Percentiles rank a stretch among this genome's conserved stretches.
Evolutionary conservation across 1,284 basidiomycete genomes (phyloP).

Genomic region (Schizophyllum commune): DNA sequence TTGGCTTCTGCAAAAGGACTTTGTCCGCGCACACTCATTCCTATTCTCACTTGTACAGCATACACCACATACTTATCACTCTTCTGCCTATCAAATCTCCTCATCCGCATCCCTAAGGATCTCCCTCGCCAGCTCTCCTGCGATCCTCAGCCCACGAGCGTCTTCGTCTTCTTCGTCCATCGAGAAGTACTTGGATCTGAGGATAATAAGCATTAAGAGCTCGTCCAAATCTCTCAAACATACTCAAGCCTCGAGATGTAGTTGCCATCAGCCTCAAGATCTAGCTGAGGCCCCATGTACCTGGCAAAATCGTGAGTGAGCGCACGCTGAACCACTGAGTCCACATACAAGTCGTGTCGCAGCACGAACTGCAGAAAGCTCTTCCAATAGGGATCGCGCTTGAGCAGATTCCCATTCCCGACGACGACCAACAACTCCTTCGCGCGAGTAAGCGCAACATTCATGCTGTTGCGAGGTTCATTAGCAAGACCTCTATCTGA

Average conservation of each 20-base stretch:
- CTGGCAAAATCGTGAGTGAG: conserved; percentile 15
- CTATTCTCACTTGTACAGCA: neutral
- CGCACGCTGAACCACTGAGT: neutral
- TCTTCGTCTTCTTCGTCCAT: conserved; percentile 19
- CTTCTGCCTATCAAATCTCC: neutral
- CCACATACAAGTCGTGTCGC: conserved; percentile 32
- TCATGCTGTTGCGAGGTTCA: conserved; percentile 27
- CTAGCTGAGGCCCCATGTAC: conserved; percentile 32
- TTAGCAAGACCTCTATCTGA: no score
- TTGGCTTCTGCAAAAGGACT: no score
- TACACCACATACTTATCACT: neutral
- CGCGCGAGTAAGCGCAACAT: conserved; percentile 40
- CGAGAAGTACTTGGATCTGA: conserved; percentile 18
- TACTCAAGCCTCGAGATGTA: conserved; percentile 39
- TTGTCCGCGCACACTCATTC: no score
- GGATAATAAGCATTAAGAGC: neutral
- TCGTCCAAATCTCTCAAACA: conserved; percentile 4
- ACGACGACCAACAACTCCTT: conserved; percentile 37
- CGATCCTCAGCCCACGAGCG: conserved; percentile 25
- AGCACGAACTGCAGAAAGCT: conserved; percentile 35
- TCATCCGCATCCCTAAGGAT: conserved; percentile 22
- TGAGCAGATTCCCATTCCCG: conserved; percentile 32
- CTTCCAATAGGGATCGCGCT: conserved; percentile 39
- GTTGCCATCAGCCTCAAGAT: conserved; percentile 34
- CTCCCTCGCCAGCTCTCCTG: conserved; percentile 30